These are phyloP conservation scores for Hymenoscyphus albidus DNA, from an alignment of 2,329 filamentous ascomycete genomes.

Conservation along the genomic window DNA sequence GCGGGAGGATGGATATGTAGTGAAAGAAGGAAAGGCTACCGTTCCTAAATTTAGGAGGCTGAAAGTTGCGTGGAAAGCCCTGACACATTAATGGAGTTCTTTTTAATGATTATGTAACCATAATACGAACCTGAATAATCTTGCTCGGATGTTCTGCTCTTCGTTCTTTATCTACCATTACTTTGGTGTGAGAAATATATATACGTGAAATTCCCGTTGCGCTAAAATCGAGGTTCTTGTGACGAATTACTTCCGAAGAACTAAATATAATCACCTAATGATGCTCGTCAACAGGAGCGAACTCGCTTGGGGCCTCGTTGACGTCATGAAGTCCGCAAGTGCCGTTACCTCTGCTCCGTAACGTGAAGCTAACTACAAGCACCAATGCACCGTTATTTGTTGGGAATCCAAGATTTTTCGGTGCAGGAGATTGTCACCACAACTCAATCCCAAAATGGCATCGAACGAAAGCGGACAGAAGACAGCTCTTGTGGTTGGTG, in stretches of 20 bases:
- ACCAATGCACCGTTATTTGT: background rate
- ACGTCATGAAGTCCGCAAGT: background rate
- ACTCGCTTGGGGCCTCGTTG: background rate
- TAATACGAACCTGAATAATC: too few species aligned
- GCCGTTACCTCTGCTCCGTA: background rate
- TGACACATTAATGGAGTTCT: constrained; percentile 32
- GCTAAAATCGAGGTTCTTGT: too few species aligned
- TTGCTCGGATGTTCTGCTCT: too few species aligned
- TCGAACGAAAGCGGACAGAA: constrained; percentile 31
- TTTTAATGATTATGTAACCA: too few species aligned
- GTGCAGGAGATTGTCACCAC: background rate
- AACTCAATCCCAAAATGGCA: background rate
- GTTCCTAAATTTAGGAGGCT: constrained; percentile 46
- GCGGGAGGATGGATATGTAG: constrained; percentile 37
- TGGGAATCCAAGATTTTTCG: background rate
- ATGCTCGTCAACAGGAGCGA: background rate
- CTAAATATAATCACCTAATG: too few species aligned
- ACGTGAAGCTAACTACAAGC: background rate
- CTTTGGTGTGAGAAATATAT: too few species aligned
- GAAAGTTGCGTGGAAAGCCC: constrained; percentile 54
- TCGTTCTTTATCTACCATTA: too few species aligned
- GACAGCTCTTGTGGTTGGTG: constrained; percentile 52
- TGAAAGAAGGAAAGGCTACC: constrained; percentile 42
- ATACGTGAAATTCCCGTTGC: too few species aligned
- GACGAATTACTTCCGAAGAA: too few species aligned